Conservation (phyloP, 306 rosid species). For the Quercus parvula region DNA sequence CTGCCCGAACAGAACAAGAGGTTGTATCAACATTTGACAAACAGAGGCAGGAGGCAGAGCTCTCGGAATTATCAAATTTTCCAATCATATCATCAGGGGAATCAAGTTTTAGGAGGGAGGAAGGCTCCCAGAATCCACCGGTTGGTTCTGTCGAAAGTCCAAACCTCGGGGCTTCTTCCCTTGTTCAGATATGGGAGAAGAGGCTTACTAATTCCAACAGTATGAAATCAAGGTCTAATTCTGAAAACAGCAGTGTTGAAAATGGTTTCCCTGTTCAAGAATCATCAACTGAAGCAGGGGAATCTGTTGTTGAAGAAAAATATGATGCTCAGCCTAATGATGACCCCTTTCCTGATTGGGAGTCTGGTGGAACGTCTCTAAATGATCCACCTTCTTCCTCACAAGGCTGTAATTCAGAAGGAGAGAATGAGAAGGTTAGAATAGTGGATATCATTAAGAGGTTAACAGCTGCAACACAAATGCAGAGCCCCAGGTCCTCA, state of each 20-base stretch:
- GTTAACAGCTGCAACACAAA: conserved; percentile 34
- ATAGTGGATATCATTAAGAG: conserved; percentile 71
- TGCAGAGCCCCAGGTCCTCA: conserved; percentile 19
- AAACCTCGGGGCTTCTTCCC: conserved; percentile 68
- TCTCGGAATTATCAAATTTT: conserved; percentile 3
- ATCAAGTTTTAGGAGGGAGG: conserved; percentile 24
- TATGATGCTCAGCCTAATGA: conserved; percentile 24
- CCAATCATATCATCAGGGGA: conserved; percentile 18
- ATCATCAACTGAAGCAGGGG: conserved; percentile 29
- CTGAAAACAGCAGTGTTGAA: conserved; percentile 17
- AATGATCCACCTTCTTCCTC: conserved; percentile 35
- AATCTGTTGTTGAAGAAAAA: conserved; percentile 26
- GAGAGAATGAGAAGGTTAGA: conserved; percentile 55
- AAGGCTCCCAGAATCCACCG: conserved; percentile 17
- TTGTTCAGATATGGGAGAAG: conserved; percentile 91
- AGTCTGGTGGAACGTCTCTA: conserved; percentile 23
- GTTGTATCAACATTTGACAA: conserved; percentile 35
- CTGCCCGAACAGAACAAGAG: conserved; percentile 26
- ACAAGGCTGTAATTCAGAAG: conserved; percentile 29
- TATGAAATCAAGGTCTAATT: conserved; percentile 18
- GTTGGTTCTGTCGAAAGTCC: conserved; percentile 22
- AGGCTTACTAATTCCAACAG: conserved; percentile 47
- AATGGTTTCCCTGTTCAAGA: conserved; percentile 23
- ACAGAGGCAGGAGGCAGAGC: conserved; percentile 26
- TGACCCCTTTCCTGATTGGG: conserved; percentile 42